A percentile compares a stretch with the other conserved stretches of the same genome.
Evolutionary conservation across 2,329 filamentous ascomycete genomes (phyloP).

Genomic region (Alternaria alternata): DNA sequence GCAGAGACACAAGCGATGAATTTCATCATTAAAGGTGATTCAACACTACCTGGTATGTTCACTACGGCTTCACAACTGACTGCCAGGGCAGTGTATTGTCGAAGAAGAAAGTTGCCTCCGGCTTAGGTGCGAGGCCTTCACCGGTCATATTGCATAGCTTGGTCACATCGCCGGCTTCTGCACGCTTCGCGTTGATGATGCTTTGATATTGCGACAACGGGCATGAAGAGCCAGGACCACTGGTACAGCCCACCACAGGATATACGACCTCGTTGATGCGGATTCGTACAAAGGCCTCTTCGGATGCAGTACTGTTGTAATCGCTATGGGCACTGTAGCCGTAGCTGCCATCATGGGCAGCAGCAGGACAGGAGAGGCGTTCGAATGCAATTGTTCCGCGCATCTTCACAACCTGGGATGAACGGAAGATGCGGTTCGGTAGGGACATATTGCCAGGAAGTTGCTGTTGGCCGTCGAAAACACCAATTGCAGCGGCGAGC

Average conservation of each 20-base stretch:
- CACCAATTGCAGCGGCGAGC: conserved; percentile 65
- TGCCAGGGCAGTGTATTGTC: conserved; percentile 36
- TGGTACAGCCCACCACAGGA: conserved; percentile 63
- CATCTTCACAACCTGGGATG: conserved; percentile 68
- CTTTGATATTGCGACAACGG: conserved; percentile 41
- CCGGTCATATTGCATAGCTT: conserved; percentile 52
- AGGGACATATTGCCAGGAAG: conserved; percentile 60
- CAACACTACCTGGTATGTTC: background rate
- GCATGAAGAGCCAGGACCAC: conserved; percentile 58
- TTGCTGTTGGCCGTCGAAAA: conserved; percentile 65
- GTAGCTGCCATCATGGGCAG: conserved; percentile 10
- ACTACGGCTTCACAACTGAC: conserved; percentile 30
- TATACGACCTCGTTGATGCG: conserved; percentile 69
- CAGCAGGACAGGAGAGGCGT: conserved; percentile 61
- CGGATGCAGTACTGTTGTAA: conserved; percentile 16
- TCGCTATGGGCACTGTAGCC: background rate
- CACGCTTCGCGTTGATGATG: conserved; percentile 56
- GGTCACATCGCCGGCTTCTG: conserved; percentile 60
- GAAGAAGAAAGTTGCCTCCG: conserved; percentile 38
- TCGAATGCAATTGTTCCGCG: conserved; percentile 72
- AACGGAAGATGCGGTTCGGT: conserved; percentile 61
- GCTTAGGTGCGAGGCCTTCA: conserved; percentile 15
- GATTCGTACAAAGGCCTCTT: conserved; percentile 62
- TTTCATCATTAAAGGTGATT: background rate
- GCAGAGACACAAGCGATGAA: background rate